Base-by-base conservation (phyloP, 352 stramenopile genomes). In the Globisporangium megalacanthum region DNA sequence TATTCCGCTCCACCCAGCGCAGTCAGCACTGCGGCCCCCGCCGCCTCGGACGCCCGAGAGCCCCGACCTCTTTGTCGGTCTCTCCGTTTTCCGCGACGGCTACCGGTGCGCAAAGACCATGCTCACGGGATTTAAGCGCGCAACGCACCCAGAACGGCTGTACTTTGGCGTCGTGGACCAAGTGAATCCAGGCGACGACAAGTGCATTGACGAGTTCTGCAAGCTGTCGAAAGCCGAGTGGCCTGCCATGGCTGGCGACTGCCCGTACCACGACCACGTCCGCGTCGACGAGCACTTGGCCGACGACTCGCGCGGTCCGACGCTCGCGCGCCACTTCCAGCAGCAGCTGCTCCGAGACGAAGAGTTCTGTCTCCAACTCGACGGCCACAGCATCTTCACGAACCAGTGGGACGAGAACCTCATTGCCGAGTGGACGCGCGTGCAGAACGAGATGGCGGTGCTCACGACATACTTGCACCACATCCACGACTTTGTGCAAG, bases 91-190 rank as follows among this genome's bases (percentile, higher is more conserved):
- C 60, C 80, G 84, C 20, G 84, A 94, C 48, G 79, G 78, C 54
- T 86, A 83, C 53, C 82, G 84, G 15, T 94, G 84, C 53, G 84
- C 69, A 29, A 89, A 88, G 60, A 94, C 84, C 31, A 83, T 94
- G 19, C 75, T 89, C 61, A 92, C 84, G 49, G 84, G 78, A 6
- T 68, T 92, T 31, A 87, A 78, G 67, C 80, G 82, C 42, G 77
- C 82, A 15, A 76, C 68, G 62, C 67, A 92, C 56, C 82, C 82
- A 2, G 77, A 88, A 39, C 75, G 80, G 6, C 41, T 94, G 7
- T 88, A 77, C 63, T 92, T 94, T 66, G 84, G 84, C 42, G 69
- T 94, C 50, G 77, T 94, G 36, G 84, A 94, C 65, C 84, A 94
- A 54, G 77, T 94, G 55, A 88, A 91, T 58, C 60, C 69, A 0